Base-by-base conservation (phyloP, 2,329 filamentous ascomycete genomes). In the Zymoseptoria pseudotritici region DNA sequence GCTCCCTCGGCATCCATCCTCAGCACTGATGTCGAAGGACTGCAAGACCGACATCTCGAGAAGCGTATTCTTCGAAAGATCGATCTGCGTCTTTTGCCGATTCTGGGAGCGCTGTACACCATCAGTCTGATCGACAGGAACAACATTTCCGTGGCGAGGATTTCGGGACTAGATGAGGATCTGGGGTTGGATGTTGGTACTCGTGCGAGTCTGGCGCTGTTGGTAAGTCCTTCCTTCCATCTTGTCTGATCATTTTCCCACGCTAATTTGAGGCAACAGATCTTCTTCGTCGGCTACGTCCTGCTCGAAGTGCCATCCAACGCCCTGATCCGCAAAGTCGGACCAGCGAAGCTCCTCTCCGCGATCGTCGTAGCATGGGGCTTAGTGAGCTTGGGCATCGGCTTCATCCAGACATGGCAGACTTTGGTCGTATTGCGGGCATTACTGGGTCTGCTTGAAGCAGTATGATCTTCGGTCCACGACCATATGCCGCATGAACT, bases 41-140 rank as follows among this genome's bases (percentile, higher is more conserved):
- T 22, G 21, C 21, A 22, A 22, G 21, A 42, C 36, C 36, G 36
- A 17, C 36, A 17, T 42, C 2, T 42, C 36, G 36, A 80, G 57
- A 78, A 76, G 64, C 75, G 73, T 54, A 66, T 81, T 6, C 66
- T 82, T 2, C 69, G 76, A 53, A 82, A 82, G 68, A 74, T 75
- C 54, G 80, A 82, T 62, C 61, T 79, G 9, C 73, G 77, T 54
- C 72, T 83, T 22, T 67, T 82, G 4, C 80, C 80, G 0, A 76
- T 79, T 20, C 69, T 82, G 2, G 60, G 53, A 17, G 57, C 79
- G 2, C 67, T 82, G 0, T 79, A 77, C 58, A 66, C 78, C 49
- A 59, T 66, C 20, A 69, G 74, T 4, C 79, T 79, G 60, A 69
- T 80, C 4, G 78, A 79, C 61, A 72, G 78, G 17, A 75, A 68